A percentile compares a stretch with the other conserved stretches of the same genome.
These are phyloP conservation scores for Panicum virgatum DNA, from an alignment of 202 grass and related monocot genomes.

Conservation along the genomic window DNA sequence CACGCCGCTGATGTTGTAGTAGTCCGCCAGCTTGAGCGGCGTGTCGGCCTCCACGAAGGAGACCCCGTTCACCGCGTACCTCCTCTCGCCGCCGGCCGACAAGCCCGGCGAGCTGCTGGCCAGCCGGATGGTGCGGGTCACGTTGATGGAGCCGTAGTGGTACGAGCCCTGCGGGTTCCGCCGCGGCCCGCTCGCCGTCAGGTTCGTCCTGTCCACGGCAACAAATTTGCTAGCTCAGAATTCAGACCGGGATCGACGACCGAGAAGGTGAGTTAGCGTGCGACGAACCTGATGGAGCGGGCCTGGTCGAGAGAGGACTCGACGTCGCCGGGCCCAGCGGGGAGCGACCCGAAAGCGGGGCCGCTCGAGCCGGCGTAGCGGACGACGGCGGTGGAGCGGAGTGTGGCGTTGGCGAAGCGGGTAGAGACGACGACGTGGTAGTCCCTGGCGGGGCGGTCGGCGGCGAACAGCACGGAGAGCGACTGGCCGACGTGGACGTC, in stretches of 20 bases:
- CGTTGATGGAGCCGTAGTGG: conserved; percentile 83
- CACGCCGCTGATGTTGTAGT: conserved; percentile 77
- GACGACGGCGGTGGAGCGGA: conserved; percentile 54
- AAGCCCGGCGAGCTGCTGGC: conserved; percentile 46
- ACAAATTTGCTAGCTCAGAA: background rate
- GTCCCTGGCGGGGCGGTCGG: conserved; percentile 39
- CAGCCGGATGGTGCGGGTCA: conserved; percentile 71
- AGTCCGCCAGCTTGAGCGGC: conserved; percentile 84
- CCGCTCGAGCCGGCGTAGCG: conserved; percentile 51
- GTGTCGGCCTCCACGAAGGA: conserved; percentile 78
- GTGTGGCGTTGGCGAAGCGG: conserved; percentile 46
- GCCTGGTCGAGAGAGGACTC: conserved; percentile 68
- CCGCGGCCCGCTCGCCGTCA: conserved; percentile 82
- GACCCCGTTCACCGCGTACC: conserved; percentile 81
- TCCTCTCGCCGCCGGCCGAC: conserved; percentile 44
- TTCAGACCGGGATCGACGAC: no score
- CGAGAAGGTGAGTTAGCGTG: background rate
- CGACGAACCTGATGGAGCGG: conserved; percentile 50
- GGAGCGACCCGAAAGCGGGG: background rate
- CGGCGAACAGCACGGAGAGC: conserved; percentile 64
- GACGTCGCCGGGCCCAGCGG: conserved; percentile 10
- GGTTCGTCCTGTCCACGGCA: conserved; percentile 56
- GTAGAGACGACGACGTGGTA: conserved; percentile 72
- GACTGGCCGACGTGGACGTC: conserved; percentile 86
- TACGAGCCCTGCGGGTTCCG: conserved; percentile 94